Evolutionary conservation across 371 early-diverging fungal genomes (phyloP).

Genomic region (Mortierella sp.): DNA sequence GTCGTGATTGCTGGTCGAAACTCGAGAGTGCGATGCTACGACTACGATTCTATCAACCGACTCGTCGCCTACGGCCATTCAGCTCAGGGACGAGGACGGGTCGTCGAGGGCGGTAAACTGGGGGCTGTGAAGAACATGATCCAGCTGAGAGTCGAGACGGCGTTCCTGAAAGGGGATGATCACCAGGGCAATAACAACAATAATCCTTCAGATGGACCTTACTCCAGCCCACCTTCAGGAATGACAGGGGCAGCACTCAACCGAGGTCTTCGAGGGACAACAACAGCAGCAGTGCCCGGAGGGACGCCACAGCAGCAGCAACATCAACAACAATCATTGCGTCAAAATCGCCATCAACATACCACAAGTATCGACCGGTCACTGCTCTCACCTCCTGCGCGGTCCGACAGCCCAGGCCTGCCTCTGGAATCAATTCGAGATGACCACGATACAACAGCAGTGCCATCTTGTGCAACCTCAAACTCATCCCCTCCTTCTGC

Average conservation of each 20-base stretch:
- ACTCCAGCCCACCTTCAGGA: conserved; percentile 1
- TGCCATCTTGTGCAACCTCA: neutral
- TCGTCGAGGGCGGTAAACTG: conserved; percentile 40
- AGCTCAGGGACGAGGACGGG: conserved; percentile 40
- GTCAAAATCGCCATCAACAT: conserved; percentile 23
- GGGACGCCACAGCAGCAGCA: neutral
- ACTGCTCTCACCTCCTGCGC: conserved; percentile 39
- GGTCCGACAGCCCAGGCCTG: conserved; percentile 28
- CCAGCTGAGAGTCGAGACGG: conserved; percentile 52
- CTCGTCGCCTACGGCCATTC: conserved; percentile 51
- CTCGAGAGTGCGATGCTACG: conserved; percentile 49
- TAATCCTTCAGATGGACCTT: neutral
- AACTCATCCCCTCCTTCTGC: neutral
- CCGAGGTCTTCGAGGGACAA: neutral
- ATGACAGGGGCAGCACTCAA: neutral
- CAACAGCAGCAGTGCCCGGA: neutral
- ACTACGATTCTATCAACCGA: conserved; percentile 49
- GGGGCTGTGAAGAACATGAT: conserved; percentile 55
- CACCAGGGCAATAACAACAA: neutral
- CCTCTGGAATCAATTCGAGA: conserved; percentile 3
- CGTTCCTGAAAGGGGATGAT: conserved; percentile 13
- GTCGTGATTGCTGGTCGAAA: conserved; percentile 54
- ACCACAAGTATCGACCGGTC: conserved; percentile 32
- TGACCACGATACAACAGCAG: conserved; percentile 1
- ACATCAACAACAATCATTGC: neutral